These are phyloP conservation scores for Trichophaea hybrida DNA, from an alignment of 2,329 filamentous ascomycete species.

Conservation along the genomic window DNA sequence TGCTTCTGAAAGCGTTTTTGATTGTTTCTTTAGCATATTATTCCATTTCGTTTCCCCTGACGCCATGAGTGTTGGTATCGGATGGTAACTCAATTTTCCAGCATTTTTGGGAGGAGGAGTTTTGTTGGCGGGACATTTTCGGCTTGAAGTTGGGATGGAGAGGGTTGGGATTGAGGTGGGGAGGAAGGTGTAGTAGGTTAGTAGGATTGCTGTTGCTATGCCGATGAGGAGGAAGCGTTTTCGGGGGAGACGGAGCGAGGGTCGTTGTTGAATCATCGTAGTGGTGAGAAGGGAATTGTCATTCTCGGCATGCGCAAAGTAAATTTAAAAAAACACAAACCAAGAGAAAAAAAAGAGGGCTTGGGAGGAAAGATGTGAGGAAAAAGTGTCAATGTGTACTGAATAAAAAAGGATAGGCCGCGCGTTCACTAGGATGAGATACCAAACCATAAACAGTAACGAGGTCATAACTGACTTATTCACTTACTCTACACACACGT, in stretches of 20 bases:
- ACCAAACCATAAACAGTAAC: too few species aligned
- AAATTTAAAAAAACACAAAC: too few species aligned
- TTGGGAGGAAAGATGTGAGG: too few species aligned
- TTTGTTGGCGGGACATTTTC: neutral
- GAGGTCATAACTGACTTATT: too few species aligned
- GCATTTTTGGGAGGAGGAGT: neutral
- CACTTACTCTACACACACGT: too few species aligned
- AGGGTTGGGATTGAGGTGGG: neutral
- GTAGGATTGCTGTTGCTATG: neutral
- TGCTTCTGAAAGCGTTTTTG: conserved; percentile 57
- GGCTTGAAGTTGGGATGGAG: neutral
- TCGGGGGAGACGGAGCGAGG: neutral
- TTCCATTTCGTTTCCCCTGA: conserved; percentile 48
- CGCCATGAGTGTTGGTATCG: conserved; percentile 49
- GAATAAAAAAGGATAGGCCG: too few species aligned
- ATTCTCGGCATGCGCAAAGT: too few species aligned
- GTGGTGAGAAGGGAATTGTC: too few species aligned
- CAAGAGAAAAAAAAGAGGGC: too few species aligned
- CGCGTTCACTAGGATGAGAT: too few species aligned
- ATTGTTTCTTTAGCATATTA: conserved; percentile 45
- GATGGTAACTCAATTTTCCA: conserved; percentile 38
- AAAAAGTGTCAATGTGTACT: too few species aligned
- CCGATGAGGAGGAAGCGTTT: neutral
- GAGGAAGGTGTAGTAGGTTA: neutral
- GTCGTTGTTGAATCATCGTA: too few species aligned